phyloP scores from a whole-genome alignment of 768 basidiomycete genomes.

The Suillus americanus region DNA sequence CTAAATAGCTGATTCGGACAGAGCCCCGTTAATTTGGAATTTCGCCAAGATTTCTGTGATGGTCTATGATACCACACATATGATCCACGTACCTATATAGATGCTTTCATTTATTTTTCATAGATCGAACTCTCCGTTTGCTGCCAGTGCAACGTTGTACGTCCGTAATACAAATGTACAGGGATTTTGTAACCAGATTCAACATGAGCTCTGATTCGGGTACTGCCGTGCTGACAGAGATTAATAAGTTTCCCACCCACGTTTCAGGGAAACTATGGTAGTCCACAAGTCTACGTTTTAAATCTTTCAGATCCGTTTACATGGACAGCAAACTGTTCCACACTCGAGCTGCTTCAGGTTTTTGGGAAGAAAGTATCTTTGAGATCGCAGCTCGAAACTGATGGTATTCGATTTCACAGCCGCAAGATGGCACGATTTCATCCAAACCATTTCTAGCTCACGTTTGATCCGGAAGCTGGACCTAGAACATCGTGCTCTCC shows the following conservation, averaged over 20 bases:
- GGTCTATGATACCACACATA: background rate
- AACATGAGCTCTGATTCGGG: background rate
- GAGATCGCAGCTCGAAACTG: background rate
- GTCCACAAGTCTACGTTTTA: background rate
- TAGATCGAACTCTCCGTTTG: background rate
- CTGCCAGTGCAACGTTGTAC: background rate
- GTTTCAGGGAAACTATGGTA: background rate
- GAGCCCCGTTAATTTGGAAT: background rate
- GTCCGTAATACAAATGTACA: background rate
- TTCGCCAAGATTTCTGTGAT: background rate
- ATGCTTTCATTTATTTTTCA: constrained; percentile 1
- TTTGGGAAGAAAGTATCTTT: background rate
- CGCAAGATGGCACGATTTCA: background rate
- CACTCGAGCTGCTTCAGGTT: background rate
- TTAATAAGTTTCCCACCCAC: background rate
- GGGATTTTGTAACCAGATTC: background rate
- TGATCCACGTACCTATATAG: background rate
- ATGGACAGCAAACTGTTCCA: background rate
- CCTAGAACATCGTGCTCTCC: constrained; percentile 6
- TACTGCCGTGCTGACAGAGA: no score
- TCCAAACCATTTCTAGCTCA: constrained; percentile 2
- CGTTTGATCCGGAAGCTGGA: constrained; percentile 5
- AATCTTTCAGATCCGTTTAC: background rate
- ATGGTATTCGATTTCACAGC: background rate
- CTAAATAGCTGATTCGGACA: background rate